Conservation (phyloP, 2,329 filamentous ascomycete genomes). For the Venturia pyrina region DNA sequence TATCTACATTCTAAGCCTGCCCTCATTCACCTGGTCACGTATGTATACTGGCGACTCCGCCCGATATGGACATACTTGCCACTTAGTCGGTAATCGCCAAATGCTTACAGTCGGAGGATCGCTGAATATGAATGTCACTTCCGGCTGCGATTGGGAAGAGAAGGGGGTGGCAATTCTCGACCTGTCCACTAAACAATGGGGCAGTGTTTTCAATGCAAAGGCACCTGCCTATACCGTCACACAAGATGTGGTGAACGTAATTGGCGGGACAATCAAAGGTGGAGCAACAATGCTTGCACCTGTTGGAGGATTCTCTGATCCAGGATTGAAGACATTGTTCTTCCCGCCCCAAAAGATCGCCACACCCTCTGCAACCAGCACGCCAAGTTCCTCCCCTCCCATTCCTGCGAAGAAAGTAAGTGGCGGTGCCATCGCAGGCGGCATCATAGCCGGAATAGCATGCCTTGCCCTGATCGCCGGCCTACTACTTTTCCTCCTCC, state of each 20-base stretch:
- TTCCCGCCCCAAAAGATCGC: background rate
- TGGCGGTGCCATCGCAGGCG: background rate
- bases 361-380: background rate
- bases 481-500: background rate
- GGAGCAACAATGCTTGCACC: background rate
- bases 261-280: slow-evolving; percentile 9
- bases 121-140: background rate
- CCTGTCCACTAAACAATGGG: background rate
- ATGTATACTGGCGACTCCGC: slow-evolving; percentile 6
- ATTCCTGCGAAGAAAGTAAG: background rate
- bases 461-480: background rate
- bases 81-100: slow-evolving; percentile 13
- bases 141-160: background rate
- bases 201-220: background rate
- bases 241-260: background rate
- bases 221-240: background rate
- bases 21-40: slow-evolving; percentile 13
- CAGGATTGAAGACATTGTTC: background rate
- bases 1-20: slow-evolving; percentile 13
- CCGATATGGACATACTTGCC: slow-evolving; percentile 12
- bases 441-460: background rate
- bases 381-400: background rate
- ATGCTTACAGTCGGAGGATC: slow-evolving; percentile 14
- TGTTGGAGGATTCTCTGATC: background rate
- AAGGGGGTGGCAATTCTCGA: background rate